Evolutionary conservation across 192 early-diverging fungal genomes (phyloP).

Genomic region (Podila clonocystis): DNA sequence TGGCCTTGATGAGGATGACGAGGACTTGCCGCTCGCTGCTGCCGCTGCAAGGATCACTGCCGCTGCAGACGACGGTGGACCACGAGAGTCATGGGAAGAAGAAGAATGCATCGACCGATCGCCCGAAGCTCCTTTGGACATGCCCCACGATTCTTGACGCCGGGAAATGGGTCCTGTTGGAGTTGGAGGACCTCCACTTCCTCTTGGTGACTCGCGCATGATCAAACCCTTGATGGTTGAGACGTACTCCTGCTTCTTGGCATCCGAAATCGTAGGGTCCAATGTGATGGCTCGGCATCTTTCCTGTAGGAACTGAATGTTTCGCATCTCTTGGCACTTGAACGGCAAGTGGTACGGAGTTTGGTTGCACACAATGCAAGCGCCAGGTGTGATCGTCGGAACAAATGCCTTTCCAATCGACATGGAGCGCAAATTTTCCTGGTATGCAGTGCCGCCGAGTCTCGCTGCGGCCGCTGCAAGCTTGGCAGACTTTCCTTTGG

Average conservation of each 20-base stretch:
- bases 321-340: conserved; percentile 36
- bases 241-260: conserved; percentile 49
- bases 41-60: conserved; percentile 7
- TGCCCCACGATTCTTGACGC: conserved; percentile 10
- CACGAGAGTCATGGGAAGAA: conserved; percentile 1
- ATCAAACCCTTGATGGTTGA: conserved; percentile 39
- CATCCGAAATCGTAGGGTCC: conserved; percentile 42
- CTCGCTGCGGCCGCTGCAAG: conserved; percentile 40
- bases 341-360: conserved; percentile 42
- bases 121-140: neutral
- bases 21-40: conserved; percentile 9
- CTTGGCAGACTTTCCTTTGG: conserved; percentile 28
- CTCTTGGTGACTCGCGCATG: conserved; percentile 15
- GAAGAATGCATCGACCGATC: neutral
- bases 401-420: conserved; percentile 50
- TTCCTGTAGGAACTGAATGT: conserved; percentile 46
- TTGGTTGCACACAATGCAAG: conserved; percentile 49
- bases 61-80: conserved; percentile 6
- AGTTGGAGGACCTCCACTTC: conserved; percentile 2
- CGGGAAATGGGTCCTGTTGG: conserved; percentile 11
- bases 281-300: conserved; percentile 39
- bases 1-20: conserved; percentile 11
- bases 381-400: conserved; percentile 44
- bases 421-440: conserved; percentile 45
- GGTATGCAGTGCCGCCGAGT: conserved; percentile 38